Base-by-base conservation (phyloP, 352 stramenopile genomes). In the Phytopythium aichiense region DNA sequence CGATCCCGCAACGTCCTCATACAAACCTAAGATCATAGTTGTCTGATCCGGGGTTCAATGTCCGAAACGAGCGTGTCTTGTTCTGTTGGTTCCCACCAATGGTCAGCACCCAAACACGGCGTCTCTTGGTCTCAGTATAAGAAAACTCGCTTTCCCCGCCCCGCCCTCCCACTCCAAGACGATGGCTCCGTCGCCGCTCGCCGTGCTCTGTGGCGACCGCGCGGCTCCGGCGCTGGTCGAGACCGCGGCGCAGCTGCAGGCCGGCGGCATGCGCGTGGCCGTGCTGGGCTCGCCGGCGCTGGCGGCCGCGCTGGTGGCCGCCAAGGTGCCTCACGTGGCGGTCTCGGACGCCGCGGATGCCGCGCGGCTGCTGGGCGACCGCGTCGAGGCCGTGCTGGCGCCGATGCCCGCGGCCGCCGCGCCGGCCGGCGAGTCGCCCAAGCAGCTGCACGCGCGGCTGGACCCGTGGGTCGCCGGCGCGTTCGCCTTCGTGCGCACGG, bases 401-500 rank as follows among this genome's bases (percentile, higher is more conserved):
- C 64, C 87, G 31, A 75, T 80, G 15, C 82, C 83, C 22, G 66
- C 68, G 11, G 49, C 46, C 7, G 35, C 69, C 15, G 68, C 69
- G 7, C 65, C 57, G 33, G 60, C 68, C 2, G 67, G 56, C 31
- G 73, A 77, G 40, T 61, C 73, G 2, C 43, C 59, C 60, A 86
- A 86, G 64, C 60, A 51, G 58, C 61, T 66, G 43, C 79, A 87
- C 61, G 61, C 69, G 31, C 72, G 72, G 11, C 72, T 95, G 49
- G 72, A 79, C 51, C 57, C 68, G 46, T 94, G 81, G 87, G 79
- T 92, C 56, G 84, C 77, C 16, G 87, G 87, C 58, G 76, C 84
- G 37, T 88, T 84, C 60, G 77, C 83, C 45, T 91, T 95, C 56
- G 84, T 93, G 58, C 88, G 88, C 65, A 81, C 87, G 2, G 84